Base-by-base conservation (phyloP, 345 rosid genomes). In the Sonneratia alba region DNA sequence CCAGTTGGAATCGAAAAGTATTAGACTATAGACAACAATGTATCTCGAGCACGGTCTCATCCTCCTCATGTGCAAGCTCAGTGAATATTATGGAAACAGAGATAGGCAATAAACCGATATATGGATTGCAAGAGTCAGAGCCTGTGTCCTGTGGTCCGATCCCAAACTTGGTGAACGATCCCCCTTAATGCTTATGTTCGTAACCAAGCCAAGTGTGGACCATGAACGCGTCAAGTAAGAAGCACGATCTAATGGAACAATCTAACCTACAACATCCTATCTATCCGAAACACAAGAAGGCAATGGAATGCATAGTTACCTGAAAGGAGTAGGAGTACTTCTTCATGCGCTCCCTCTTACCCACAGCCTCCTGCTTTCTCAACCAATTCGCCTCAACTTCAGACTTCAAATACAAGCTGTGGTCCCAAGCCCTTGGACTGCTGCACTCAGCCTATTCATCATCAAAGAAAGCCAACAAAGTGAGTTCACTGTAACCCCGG, bases 281-380 rank as follows among this genome's bases (percentile, higher is more conserved):
- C 14, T 55, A n/a, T 15, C 32, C n/a, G 21, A 24, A 65, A 21
- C n/a, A 37, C 15, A 70, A 27, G 38, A 22, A 16, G 4, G 79
- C 3, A 6, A 24, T 21, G 18, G 48, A 65, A 43, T 67, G 67
- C 18, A 27, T 68, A 65, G 34, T 67, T 86, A 93, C 97, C 84
- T 86, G 81, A 51, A 89, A 84, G 12, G 98, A 94, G 48, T 83
- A 91, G 0, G 97, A 94, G 84, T 89, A 91, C 73, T 81, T 88
- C 81, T 86, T 79, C 93, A 91, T 89, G 38, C 92, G 78, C 16
- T 88, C 95, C 80, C 97, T 79, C 81, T 76, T 87, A 67, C 80
- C 66, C 45, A 68, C 74, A 66, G 91, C 93, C 36, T 88, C 89
- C 71, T 83, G 91, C 82, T 80, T 88, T 75, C 78, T 87, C 49